phyloP scores from a whole-genome alignment of 306 rosid species.

The Acacia melanoxylon region DNA sequence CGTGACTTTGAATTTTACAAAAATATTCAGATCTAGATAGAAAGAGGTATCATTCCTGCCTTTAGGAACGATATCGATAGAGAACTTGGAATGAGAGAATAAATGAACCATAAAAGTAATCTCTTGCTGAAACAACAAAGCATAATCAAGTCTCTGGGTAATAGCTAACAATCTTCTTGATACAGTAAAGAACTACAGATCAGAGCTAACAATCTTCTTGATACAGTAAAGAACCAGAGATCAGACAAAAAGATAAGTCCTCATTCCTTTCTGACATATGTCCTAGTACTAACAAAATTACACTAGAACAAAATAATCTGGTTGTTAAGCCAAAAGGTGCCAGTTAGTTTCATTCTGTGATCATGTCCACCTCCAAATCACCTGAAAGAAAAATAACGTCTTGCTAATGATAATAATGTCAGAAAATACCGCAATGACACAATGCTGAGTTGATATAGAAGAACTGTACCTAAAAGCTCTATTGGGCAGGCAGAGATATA shows the following conservation, averaged over 20 bases:
- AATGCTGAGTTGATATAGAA: not conserved
- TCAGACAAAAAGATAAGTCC: slow-evolving; percentile 25
- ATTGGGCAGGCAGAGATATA: slow-evolving; percentile 49
- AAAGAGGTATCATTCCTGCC: not conserved
- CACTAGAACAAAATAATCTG: slow-evolving; percentile 40
- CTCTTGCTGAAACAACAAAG: not conserved
- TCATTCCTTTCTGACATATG: slow-evolving; percentile 34
- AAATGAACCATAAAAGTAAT: not conserved
- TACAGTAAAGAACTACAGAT: not conserved
- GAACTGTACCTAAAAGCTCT: slow-evolving; percentile 34
- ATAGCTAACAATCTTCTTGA: not conserved
- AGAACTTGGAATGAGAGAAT: not conserved
- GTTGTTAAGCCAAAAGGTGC: slow-evolving; percentile 41
- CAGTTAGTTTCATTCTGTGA: slow-evolving; percentile 43
- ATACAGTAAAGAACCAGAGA: not conserved
- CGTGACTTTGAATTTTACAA: not conserved
- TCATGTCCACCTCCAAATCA: slow-evolving; percentile 50
- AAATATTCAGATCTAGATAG: not conserved
- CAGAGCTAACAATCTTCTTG: too few relatives aligned
- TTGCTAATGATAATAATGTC: not conserved
- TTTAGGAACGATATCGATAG: too few relatives aligned
- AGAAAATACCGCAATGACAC: not conserved
- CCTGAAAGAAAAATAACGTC: slow-evolving; percentile 30
- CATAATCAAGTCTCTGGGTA: not conserved
- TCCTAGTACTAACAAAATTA: slow-evolving; percentile 22